Evolutionary conservation across 495 filamentous ascomycete genomes (phyloP).

Genomic region (Hypoxylon fragiforme): DNA sequence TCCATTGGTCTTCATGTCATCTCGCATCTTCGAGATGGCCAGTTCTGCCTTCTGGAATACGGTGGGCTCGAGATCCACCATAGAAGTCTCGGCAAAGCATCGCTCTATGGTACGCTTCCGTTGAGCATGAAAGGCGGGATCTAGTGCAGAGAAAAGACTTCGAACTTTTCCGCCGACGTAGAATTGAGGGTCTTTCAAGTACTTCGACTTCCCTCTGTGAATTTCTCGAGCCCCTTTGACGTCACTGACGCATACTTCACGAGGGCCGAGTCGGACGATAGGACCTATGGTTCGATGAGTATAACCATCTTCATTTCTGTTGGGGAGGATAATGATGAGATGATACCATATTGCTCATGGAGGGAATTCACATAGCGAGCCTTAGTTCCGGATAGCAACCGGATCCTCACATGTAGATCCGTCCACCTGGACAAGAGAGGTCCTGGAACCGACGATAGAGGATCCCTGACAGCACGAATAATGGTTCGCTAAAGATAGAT

Average conservation of each 20-base stretch:
- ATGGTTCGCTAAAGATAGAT: not conserved
- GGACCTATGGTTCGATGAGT: constrained; percentile 26
- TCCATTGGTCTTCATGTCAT: constrained; percentile 37
- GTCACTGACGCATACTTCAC: constrained; percentile 53
- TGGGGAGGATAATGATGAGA: not conserved
- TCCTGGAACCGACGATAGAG: constrained; percentile 1
- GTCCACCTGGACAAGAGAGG: constrained; percentile 4
- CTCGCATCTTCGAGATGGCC: constrained; percentile 41
- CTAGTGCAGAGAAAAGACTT: constrained; percentile 40
- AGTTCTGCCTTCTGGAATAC: constrained; percentile 45
- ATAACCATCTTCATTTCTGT: not conserved
- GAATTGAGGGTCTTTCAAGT: constrained; percentile 17
- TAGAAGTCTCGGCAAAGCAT: constrained; percentile 51
- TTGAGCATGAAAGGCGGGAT: constrained; percentile 41
- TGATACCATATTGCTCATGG: constrained; percentile 40
- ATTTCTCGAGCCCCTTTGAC: constrained; percentile 23
- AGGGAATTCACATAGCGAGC: constrained; percentile 18
- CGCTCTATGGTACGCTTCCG: constrained; percentile 46
- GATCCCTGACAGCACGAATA: not conserved
- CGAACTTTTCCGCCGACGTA: constrained; percentile 17
- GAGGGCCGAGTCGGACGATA: constrained; percentile 60
- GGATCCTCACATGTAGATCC: not conserved
- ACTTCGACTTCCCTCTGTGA: constrained; percentile 24
- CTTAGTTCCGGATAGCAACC: constrained; percentile 1
- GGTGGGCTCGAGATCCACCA: constrained; percentile 44